Percentiles rank a stretch among this genome's conserved stretches.
phyloP scores from a whole-genome alignment of 2,329 filamentous ascomycete species.

The Xylaria sp. region DNA sequence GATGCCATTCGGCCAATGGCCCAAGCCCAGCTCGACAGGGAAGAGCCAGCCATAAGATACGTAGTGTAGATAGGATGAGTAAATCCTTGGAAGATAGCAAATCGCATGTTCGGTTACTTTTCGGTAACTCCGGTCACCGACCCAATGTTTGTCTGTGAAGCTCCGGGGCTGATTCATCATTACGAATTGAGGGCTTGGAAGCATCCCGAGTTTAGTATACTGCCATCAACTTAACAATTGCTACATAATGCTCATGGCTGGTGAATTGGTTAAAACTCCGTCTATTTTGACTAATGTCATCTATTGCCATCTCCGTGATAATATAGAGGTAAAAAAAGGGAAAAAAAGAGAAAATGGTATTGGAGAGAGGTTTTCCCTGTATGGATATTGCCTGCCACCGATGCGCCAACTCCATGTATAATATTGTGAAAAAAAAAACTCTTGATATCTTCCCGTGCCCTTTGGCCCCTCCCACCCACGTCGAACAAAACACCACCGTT shows the following conservation, averaged over 20 bases:
- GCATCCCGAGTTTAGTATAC: background rate
- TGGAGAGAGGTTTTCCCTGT: slow-evolving; percentile 17
- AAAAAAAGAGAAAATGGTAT: slow-evolving; percentile 8
- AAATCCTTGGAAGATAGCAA: background rate
- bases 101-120: no score
- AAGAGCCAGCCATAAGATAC: background rate
- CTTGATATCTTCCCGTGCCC: slow-evolving; percentile 23
- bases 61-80: background rate
- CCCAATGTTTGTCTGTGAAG: background rate
- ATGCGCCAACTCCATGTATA: slow-evolving; percentile 23
- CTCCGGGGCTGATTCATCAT: background rate
- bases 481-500: slow-evolving; percentile 24
- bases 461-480: slow-evolving; percentile 17
- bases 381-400: slow-evolving; percentile 15
- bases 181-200: background rate
- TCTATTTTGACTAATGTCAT: slow-evolving; percentile 22
- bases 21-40: slow-evolving; percentile 1
- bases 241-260: background rate
- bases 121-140: slow-evolving; percentile 16
- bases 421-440: slow-evolving; percentile 24
- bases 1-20: slow-evolving; percentile 3
- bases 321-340: slow-evolving; percentile 5
- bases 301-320: slow-evolving; percentile 19
- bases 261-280: slow-evolving; percentile 2
- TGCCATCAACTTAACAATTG: background rate